Conservation (phyloP, 2,329 filamentous ascomycete species). For the Monilinia fructigena region DNA sequence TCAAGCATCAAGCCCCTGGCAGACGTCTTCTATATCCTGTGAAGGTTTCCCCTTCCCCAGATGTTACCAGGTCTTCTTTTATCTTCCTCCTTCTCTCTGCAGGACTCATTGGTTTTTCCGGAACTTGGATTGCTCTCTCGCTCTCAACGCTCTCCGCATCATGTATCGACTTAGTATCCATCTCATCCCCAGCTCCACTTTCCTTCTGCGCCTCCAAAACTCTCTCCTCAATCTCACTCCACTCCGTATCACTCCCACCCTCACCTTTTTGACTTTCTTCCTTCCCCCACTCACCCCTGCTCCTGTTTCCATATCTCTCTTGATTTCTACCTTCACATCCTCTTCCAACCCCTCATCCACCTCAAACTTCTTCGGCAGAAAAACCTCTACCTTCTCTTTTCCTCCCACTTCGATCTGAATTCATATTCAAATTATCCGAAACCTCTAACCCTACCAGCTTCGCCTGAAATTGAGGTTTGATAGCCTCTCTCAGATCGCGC, state of each 20-base stretch:
- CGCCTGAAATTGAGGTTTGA: conserved; percentile 44
- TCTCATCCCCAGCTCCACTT: background rate
- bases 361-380: conserved; percentile 28
- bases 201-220: background rate
- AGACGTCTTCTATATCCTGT: conserved; percentile 55
- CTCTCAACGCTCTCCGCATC: conserved; percentile 47
- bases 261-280: background rate
- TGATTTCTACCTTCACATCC: background rate
- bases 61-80: conserved; percentile 52
- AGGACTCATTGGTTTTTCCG: conserved; percentile 30
- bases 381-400: conserved; percentile 27
- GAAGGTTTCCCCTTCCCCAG: conserved; percentile 44
- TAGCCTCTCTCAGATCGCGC: conserved; percentile 69
- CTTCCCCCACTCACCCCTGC: background rate
- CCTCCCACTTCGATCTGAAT: conserved; percentile 13
- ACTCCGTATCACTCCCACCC: background rate
- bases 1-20: background rate
- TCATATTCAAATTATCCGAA: conserved; percentile 7
- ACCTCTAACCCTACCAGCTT: conserved; percentile 25
- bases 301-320: background rate
- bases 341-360: background rate
- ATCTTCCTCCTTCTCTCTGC: conserved; percentile 53
- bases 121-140: conserved; percentile 36
- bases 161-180: conserved; percentile 48
- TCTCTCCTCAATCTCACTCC: background rate